Conservation (phyloP, 148 eudicot species). For the Rhododendron ovatum region DNA sequence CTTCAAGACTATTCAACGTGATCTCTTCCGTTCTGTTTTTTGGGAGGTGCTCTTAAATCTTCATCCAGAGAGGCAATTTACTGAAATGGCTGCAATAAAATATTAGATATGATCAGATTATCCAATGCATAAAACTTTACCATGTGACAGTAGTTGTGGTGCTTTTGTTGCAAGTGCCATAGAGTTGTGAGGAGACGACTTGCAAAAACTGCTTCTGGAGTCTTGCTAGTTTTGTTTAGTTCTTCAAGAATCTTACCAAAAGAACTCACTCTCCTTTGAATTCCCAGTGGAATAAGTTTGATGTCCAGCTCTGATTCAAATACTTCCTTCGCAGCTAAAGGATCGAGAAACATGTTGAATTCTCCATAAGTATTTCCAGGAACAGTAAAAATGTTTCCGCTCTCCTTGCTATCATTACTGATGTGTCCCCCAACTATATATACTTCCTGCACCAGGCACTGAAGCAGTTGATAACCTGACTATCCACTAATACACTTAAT, state of each 20-base stretch:
- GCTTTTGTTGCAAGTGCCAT: conserved; percentile 24
- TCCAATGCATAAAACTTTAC: conserved; percentile 22
- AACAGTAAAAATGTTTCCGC: conserved; percentile 42
- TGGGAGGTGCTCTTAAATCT: too few relatives aligned
- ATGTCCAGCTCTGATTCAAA: conserved; percentile 41
- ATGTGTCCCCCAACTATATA: conserved; percentile 57
- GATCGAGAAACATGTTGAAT: conserved; percentile 69
- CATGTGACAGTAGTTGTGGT: conserved; percentile 52
- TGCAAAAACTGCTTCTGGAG: conserved; percentile 48
- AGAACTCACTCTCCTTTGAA: conserved; percentile 34
- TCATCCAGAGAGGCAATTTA: too few relatives aligned
- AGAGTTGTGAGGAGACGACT: conserved; percentile 34
- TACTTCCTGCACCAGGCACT: conserved; percentile 43
- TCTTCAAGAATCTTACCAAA: conserved; percentile 20
- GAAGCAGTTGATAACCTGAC: too few relatives aligned
- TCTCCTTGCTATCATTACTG: conserved; percentile 9
- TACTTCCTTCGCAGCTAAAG: conserved; percentile 62
- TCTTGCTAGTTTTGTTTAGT: conserved; percentile 28
- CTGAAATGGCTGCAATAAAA: too few relatives aligned
- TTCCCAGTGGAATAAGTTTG: conserved; percentile 45
- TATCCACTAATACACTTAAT: too few relatives aligned
- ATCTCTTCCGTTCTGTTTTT: neutral
- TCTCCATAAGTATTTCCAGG: conserved; percentile 54
- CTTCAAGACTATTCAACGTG: too few relatives aligned
- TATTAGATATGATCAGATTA: too few relatives aligned